A percentile compares a stretch with the other conserved stretches of the same genome.
Conservation (phyloP, 2,329 filamentous ascomycete genomes). For the Botrytis fragariae region DNA sequence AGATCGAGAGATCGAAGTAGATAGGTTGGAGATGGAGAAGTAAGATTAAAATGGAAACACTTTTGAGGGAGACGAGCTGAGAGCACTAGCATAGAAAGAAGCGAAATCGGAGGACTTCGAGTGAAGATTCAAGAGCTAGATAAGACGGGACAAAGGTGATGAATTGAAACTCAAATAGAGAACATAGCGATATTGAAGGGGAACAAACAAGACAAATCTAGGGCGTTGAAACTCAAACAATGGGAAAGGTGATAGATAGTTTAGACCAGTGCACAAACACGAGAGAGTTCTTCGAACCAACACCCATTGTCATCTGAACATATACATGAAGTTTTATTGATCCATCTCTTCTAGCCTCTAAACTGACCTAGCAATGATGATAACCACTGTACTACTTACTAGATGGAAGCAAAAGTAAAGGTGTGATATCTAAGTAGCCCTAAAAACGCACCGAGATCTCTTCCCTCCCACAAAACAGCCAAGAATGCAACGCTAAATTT, state of each 20-base stretch:
- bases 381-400: neutral
- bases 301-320: neutral
- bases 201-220: neutral
- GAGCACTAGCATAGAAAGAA: neutral
- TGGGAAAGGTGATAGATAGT: neutral
- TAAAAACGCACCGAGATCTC: neutral
- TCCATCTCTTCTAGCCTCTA: neutral
- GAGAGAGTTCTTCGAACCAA: neutral
- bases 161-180: too few species aligned
- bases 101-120: neutral
- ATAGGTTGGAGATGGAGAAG: too few species aligned
- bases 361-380: neutral
- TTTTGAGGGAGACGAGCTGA: too few species aligned
- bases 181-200: neutral
- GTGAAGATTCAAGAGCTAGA: neutral
- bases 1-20: too few species aligned
- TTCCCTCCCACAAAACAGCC: neutral
- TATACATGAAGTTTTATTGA: neutral
- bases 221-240: neutral
- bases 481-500: neutral
- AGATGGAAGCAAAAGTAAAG: neutral
- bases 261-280: neutral
- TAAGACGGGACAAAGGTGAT: neutral
- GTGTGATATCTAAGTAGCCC: neutral
- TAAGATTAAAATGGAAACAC: too few species aligned